A percentile compares a stretch with the other conserved stretches of the same genome.
phyloP scores from a whole-genome alignment of 768 basidiomycete genomes.

The Obba rivulosa region DNA sequence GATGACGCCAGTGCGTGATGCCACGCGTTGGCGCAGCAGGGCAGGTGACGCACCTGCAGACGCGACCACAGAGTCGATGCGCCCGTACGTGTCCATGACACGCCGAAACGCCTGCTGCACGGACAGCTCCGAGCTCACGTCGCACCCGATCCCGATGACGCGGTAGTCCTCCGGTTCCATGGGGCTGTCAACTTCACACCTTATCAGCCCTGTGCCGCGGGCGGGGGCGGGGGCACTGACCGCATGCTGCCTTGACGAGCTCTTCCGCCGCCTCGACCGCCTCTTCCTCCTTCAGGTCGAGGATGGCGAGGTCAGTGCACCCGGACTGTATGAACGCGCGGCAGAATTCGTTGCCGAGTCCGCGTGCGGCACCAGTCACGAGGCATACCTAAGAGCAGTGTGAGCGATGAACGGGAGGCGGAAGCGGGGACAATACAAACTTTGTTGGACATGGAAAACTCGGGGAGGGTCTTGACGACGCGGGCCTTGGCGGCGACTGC shows the following conservation, averaged over 20 bases:
- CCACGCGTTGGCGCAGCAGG: not conserved
- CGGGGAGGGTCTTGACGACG: conserved; percentile 51
- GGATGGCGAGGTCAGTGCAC: conserved; percentile 70
- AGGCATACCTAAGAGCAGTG: conserved; percentile 62
- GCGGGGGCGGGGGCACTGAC: conserved; percentile 24
- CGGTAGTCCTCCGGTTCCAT: conserved; percentile 51
- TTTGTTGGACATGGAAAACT: conserved; percentile 78
- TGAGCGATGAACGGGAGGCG: conserved; percentile 1
- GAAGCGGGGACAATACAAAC: conserved; percentile 28
- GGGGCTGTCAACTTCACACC: conserved; percentile 46
- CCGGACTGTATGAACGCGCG: conserved; percentile 86
- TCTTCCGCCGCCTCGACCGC: conserved; percentile 65
- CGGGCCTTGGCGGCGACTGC: conserved; percentile 18
- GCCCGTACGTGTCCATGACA: conserved; percentile 60
- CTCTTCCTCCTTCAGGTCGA: conserved; percentile 75
- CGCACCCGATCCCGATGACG: conserved; percentile 76
- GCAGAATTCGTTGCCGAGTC: conserved; percentile 88
- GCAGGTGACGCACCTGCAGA: conserved; percentile 63
- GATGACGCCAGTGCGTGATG: not conserved
- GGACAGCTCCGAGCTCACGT: conserved; percentile 78
- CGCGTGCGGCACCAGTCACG: conserved; percentile 90
- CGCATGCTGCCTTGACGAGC: conserved; percentile 51
- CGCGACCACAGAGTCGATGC: conserved; percentile 79
- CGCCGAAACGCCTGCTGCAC: conserved; percentile 69
- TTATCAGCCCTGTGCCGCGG: conserved; percentile 23